Percentiles rank a stretch among this genome's conserved stretches.
These are phyloP conservation scores for Globisporangium spinosum DNA, from an alignment of 352 stramenopile species.

Conservation along the genomic window DNA sequence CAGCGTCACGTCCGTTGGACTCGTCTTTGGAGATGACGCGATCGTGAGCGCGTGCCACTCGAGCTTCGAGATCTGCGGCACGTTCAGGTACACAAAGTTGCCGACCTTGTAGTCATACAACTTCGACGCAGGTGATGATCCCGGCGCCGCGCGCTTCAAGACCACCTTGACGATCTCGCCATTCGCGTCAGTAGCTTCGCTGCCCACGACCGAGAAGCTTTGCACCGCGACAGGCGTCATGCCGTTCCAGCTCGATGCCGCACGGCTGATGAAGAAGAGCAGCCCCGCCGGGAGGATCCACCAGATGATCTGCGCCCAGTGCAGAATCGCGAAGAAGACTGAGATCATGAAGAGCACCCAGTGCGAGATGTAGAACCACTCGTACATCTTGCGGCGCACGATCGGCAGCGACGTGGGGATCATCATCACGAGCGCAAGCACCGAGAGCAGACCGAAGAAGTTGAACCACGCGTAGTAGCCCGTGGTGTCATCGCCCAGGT, in stretches of 20 bases:
- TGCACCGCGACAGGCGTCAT: slow-evolving; percentile 37
- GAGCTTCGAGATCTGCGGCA: slow-evolving; percentile 46
- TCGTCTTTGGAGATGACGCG: slow-evolving; percentile 43
- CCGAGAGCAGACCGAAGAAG: slow-evolving; percentile 47
- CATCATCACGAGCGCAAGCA: slow-evolving; percentile 47
- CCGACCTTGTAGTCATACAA: slow-evolving; percentile 49
- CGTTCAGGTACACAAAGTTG: slow-evolving; percentile 55
- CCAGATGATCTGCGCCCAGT: slow-evolving; percentile 58
- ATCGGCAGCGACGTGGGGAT: slow-evolving; percentile 51
- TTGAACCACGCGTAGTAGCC: slow-evolving; percentile 67
- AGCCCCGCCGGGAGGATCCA: slow-evolving; percentile 49
- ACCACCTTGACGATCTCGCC: slow-evolving; percentile 46
- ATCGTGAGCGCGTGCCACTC: slow-evolving; percentile 62
- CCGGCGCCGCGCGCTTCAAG: slow-evolving; percentile 31
- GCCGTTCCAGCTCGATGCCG: slow-evolving; percentile 40
- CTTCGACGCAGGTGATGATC: slow-evolving; percentile 23
- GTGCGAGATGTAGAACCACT: slow-evolving; percentile 60
- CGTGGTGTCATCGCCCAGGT: slow-evolving; percentile 26
- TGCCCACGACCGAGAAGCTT: slow-evolving; percentile 30
- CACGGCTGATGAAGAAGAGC: slow-evolving; percentile 52
- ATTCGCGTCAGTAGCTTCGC: slow-evolving; percentile 15
- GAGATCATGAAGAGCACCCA: slow-evolving; percentile 50
- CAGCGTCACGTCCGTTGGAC: slow-evolving; percentile 33
- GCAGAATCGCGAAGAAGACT: slow-evolving; percentile 53
- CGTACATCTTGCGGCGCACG: slow-evolving; percentile 49